Base-by-base conservation (phyloP, 306 rosid genomes). In the Glycine tomentella region DNA sequence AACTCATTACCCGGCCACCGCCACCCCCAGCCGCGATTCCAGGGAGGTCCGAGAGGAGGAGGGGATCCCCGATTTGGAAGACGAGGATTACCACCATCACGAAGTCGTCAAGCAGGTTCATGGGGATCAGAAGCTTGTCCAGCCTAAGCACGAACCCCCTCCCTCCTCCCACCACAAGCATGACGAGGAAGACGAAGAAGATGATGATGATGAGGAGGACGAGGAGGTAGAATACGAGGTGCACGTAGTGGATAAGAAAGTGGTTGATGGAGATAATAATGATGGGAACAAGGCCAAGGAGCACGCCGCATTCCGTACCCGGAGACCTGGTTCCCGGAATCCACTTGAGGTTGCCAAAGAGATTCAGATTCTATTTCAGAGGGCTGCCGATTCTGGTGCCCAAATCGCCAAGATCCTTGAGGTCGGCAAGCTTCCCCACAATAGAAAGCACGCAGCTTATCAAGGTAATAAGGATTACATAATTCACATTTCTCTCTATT, bases 21-120 rank as follows among this genome's bases (percentile, higher is more conserved):
- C 31, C 31, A 25, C 98, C 0, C 97, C 98, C 16, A 90, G 97
- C 85, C 83, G 92, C 78, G 90, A 93, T 66, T 96, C 91, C 2
- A 93, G 75, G 84, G 98, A 90, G 49, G 87, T 96, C 11, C 85
- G 98, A 53, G 98, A 96, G 50, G 99, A 88, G 36, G 99, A 96
- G 82, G 99, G 98, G 17, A 96, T 96, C 76, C 99, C 99, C 6
- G 99, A 90, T 58, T 90, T 96, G 92, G 99, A 96, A 78, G 98
- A 96, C 13, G 99, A 88, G 81, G 89, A 80, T 76, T 87, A 82
- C 82, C 88, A 80, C 31, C 31, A 25, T 8, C 46, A 82, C 46
- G 97, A 93, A 82, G 99, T 93, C 34, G 98, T 96, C 49, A 93
- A 93, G 85, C 80, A 93, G 74, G 97, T 90, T 6, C 92, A 91